phyloP scores from a whole-genome alignment of 805 yeast genomes.

The Torulaspora indica region DNA sequence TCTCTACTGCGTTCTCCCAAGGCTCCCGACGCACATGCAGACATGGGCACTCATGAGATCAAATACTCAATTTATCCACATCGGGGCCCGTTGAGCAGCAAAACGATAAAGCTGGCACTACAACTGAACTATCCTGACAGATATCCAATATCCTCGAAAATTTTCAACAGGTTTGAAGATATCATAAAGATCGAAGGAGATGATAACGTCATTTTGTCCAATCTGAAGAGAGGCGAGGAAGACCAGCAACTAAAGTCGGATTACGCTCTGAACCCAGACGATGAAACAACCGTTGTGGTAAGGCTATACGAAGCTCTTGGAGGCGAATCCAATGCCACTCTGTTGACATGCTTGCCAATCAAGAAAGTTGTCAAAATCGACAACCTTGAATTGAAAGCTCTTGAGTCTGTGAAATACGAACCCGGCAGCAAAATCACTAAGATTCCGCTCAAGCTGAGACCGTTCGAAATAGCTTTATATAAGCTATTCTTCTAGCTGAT shows the following conservation, averaged over 20 bases:
- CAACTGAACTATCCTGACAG: conserved; percentile 61
- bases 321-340: conserved; percentile 55
- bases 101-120: conserved; percentile 69
- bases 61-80: conserved; percentile 86
- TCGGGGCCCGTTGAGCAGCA: conserved; percentile 54
- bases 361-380: conserved; percentile 50
- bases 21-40: conserved; percentile 92
- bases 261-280: conserved; percentile 44
- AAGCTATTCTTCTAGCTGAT: conserved; percentile 29
- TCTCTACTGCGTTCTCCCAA: conserved; percentile 87
- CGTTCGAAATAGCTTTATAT: conserved; percentile 68
- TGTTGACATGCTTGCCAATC: conserved; percentile 46
- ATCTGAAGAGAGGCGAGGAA: conserved; percentile 83
- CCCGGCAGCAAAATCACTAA: conserved; percentile 35
- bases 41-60: conserved; percentile 82
- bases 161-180: conserved; percentile 24
- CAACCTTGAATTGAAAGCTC: conserved; percentile 50
- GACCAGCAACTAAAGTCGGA: conserved; percentile 52
- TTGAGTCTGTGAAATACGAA: conserved; percentile 39
- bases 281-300: conserved; percentile 52
- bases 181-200: conserved; percentile 44
- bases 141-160: conserved; percentile 19
- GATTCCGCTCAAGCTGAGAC: conserved; percentile 49
- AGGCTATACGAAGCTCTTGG: conserved; percentile 88
- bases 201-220: conserved; percentile 60